Conservation (phyloP, 495 filamentous ascomycete genomes). For the Neohortaea acidophila region DNA sequence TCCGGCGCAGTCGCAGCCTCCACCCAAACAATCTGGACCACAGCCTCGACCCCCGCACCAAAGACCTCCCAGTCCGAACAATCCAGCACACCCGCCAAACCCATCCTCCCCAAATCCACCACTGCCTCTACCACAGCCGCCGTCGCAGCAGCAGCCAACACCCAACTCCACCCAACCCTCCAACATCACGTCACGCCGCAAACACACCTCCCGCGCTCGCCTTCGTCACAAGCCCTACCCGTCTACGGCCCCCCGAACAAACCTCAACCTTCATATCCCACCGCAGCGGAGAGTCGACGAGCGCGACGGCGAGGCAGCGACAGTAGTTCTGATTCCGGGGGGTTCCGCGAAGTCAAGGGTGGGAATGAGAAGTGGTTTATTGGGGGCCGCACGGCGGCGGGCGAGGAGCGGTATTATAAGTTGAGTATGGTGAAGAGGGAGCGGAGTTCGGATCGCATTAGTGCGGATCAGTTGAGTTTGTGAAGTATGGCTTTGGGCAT, state of each 20-base stretch:
- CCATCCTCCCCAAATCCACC: slow-evolving; percentile 10
- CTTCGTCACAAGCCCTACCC: slow-evolving; percentile 16
- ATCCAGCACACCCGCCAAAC: slow-evolving; percentile 3
- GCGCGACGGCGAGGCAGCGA: slow-evolving; percentile 59
- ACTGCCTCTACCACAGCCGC: slow-evolving; percentile 12
- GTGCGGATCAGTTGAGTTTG: slow-evolving; percentile 48
- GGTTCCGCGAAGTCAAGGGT: slow-evolving; percentile 57
- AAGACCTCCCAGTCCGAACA: slow-evolving; percentile 12
- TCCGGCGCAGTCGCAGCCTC: slow-evolving; percentile 31
- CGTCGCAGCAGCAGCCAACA: slow-evolving; percentile 2
- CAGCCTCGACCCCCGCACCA: slow-evolving; percentile 12
- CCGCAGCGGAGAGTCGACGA: slow-evolving; percentile 26
- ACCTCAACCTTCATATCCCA: slow-evolving; percentile 19
- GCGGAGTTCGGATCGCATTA: slow-evolving; percentile 42
- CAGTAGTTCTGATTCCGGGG: slow-evolving; percentile 48
- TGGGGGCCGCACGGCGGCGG: slow-evolving; percentile 66
- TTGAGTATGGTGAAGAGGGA: slow-evolving; percentile 46
- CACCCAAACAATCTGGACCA: slow-evolving; percentile 15
- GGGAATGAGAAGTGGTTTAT: slow-evolving; percentile 85
- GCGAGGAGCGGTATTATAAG: slow-evolving; percentile 79
- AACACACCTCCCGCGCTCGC: slow-evolving; percentile 22
- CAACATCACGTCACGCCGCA: slow-evolving; percentile 18
- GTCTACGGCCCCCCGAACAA: slow-evolving; percentile 15
- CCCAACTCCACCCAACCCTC: slow-evolving; percentile 9
- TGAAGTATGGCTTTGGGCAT: slow-evolving; percentile 27